Evolutionary conservation across 2,329 filamentous ascomycete species (phyloP), one percentile per base, ranked within the genome.

Genomic region (Arthrinium puccinioides): DNA sequence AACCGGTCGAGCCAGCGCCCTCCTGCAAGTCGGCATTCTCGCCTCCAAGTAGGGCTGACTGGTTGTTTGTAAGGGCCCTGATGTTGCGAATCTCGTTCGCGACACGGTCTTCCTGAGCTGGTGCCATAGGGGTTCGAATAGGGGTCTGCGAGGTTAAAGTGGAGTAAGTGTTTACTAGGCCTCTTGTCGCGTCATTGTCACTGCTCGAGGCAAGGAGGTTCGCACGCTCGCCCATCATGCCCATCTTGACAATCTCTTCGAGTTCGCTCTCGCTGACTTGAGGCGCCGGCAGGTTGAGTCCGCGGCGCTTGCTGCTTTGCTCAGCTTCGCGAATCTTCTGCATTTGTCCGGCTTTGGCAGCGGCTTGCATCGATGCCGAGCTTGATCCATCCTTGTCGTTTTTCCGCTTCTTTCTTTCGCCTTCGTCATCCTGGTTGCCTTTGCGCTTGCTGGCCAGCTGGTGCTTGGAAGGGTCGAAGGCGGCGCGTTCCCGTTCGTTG

Each of bases 211-310:
- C 87, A 57, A 85, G 70, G 44, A 73, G 67, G 52, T 81, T 88
- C 29, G 92, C 92, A 36, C 83, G 81, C 54, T 96, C 88, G 25
- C 90, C 92, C 42, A 88, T 78, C 75, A 94, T 85, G 30, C 92
- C 90, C 88, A 97, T 94, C 69, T 98, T 98, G 46, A 98, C 87
- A 53, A 98, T 97, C 48, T 96, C 89, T 55, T 98, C 92, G 41
- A 98, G 70, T 62, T 98, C 92, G 29, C 79, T 75, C 54, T 98
- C 92, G 59, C 86, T 82, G 51, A 98, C 87, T 63, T 98, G 92
- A 8, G 92, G 92, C 18, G 85, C 70, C 8, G 92, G 92, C 19
- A 98, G 68, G 31, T 82, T 79, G n/a, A 98, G 70, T 6, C 82
- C 67, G 40, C 87, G 78, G 40, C 92, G 79, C 64, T 95, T 97